These are phyloP conservation scores for Ustilago cynodontis DNA, from an alignment of 1,284 basidiomycete genomes.

Conservation along the genomic window DNA sequence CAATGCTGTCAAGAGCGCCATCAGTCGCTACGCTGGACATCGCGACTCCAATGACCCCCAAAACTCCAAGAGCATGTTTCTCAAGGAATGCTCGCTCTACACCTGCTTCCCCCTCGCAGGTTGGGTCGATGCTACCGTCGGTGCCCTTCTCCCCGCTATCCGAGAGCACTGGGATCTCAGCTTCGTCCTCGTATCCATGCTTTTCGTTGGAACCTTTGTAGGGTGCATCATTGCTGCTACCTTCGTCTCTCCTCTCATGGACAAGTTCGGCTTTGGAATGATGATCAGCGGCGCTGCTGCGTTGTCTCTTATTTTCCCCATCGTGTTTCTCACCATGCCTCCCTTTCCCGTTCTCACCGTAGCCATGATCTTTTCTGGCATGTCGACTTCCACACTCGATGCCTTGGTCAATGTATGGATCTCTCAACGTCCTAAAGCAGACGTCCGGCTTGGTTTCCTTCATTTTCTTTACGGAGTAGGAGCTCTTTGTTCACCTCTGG, in stretches of 20 bases:
- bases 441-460: slow-evolving; percentile 43
- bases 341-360: slow-evolving; percentile 52
- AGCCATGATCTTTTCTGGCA: slow-evolving; percentile 42
- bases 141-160: slow-evolving; percentile 52
- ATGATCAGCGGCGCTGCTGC: slow-evolving; percentile 40
- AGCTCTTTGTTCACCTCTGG: slow-evolving; percentile 52
- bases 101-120: slow-evolving; percentile 46
- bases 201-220: slow-evolving; percentile 53
- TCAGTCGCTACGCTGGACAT: slow-evolving; percentile 8
- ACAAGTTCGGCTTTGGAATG: slow-evolving; percentile 41
- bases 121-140: slow-evolving; percentile 53
- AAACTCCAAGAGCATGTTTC: slow-evolving; percentile 30
- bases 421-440: slow-evolving; percentile 37
- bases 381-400: slow-evolving; percentile 32
- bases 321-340: slow-evolving; percentile 45
- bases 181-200: slow-evolving; percentile 43
- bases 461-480: slow-evolving; percentile 59
- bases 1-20: slow-evolving; percentile 31
- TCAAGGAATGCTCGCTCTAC: slow-evolving; percentile 45
- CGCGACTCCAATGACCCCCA: background rate
- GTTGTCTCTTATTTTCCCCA: slow-evolving; percentile 26
- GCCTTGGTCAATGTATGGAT: slow-evolving; percentile 52
- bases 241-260: slow-evolving; percentile 36
- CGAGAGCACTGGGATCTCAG: slow-evolving; percentile 41
- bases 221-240: slow-evolving; percentile 52